A percentile compares a stretch with the other conserved stretches of the same genome.
Evolutionary conservation across 495 filamentous ascomycete genomes (phyloP).

Genomic region (Penicillium manginii): DNA sequence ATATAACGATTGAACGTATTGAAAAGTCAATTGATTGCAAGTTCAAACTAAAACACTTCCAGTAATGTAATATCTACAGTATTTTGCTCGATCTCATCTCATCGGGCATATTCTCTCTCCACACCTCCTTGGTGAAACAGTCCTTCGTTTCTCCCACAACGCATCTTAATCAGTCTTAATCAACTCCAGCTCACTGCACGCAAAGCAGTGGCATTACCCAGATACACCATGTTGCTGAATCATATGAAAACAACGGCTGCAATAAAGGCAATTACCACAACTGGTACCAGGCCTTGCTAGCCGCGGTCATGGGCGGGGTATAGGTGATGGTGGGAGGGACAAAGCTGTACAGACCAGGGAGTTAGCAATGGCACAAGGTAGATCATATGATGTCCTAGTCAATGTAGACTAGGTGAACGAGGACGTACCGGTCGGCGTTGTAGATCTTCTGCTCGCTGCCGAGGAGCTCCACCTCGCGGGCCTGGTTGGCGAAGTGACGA

Average conservation of each 20-base stretch:
- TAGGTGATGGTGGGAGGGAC: slow-evolving; percentile 52
- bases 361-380: slow-evolving; percentile 10
- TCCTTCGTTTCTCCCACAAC: slow-evolving; percentile 3
- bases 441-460: slow-evolving; percentile 81
- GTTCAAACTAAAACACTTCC: slow-evolving; percentile 35
- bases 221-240: slow-evolving; percentile 1
- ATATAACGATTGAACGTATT: slow-evolving; percentile 13
- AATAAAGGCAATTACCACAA: slow-evolving; percentile 5
- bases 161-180: slow-evolving; percentile 7
- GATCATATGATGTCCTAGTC: not conserved
- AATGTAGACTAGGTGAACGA: not conserved
- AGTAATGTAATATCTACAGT: slow-evolving; percentile 48
- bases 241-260: not conserved
- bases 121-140: slow-evolving; percentile 2
- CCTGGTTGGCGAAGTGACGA: slow-evolving; percentile 80
- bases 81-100: slow-evolving; percentile 20
- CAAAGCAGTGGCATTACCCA: not conserved
- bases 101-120: slow-evolving; percentile 16
- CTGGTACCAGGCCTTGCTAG: slow-evolving; percentile 10
- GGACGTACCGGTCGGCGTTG: slow-evolving; percentile 80
- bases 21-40: slow-evolving; percentile 33
- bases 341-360: slow-evolving; percentile 34
- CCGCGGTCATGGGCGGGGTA: slow-evolving; percentile 29
- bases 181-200: slow-evolving; percentile 18
- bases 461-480: slow-evolving; percentile 84